These are phyloP conservation scores for Fonsecaea monophora DNA, from an alignment of 2,329 filamentous ascomycete species.

Conservation along the genomic window DNA sequence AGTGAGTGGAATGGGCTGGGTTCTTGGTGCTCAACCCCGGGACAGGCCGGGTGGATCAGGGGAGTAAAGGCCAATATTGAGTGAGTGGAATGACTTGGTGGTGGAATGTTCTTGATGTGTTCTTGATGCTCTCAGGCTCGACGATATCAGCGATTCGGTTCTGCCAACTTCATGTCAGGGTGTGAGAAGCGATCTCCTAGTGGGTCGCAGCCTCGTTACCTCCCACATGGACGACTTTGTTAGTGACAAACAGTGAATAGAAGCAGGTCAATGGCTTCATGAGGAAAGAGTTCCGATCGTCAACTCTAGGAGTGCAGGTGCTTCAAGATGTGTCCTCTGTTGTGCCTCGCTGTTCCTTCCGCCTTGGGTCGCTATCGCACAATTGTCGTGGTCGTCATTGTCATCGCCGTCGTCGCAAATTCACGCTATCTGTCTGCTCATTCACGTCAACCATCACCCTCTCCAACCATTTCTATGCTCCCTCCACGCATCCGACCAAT, in stretches of 20 bases:
- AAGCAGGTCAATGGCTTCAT: background rate
- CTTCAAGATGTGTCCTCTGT: background rate
- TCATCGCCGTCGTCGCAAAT: background rate
- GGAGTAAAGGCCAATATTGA: background rate
- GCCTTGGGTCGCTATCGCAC: background rate
- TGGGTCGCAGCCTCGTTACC: background rate
- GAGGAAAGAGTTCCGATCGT: background rate
- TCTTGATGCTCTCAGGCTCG: slow-evolving; percentile 7
- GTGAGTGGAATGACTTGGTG: background rate
- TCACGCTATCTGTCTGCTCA: background rate
- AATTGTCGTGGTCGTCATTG: background rate
- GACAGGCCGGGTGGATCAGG: slow-evolving; percentile 29
- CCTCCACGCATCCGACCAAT: background rate
- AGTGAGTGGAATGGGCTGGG: slow-evolving; percentile 69
- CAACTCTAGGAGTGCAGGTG: background rate
- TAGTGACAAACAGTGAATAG: slow-evolving; percentile 1
- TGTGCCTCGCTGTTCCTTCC: slow-evolving; percentile 3
- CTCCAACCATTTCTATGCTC: background rate
- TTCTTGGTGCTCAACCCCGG: slow-evolving; percentile 60
- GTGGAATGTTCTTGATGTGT: slow-evolving; percentile 4
- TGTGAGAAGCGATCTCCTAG: background rate
- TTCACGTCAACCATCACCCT: background rate
- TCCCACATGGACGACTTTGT: background rate
- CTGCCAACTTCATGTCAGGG: background rate
- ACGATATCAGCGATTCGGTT: background rate